Conservation (phyloP, 2,329 filamentous ascomycete genomes). For the Colletotrichum lupini region DNA sequence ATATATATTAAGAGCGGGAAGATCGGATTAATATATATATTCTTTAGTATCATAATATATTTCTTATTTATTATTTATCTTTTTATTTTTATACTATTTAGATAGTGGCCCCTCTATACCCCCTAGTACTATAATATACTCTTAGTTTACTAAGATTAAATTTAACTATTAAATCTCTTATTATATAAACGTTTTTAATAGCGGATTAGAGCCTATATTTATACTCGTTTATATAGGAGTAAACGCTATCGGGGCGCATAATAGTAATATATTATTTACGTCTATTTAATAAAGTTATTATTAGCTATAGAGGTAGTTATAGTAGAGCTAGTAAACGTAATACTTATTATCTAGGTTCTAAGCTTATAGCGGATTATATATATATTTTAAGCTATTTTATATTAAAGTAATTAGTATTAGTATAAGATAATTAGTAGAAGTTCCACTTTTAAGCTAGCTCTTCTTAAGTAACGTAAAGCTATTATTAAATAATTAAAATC, state of each 20-base stretch:
- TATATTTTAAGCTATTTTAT: not conserved
- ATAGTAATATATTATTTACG: not conserved
- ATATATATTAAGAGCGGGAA: no score
- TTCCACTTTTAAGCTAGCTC: not conserved
- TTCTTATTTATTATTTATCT: no score
- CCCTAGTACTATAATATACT: no score
- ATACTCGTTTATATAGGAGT: no score
- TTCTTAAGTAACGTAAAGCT: not conserved
- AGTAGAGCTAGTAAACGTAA: conserved; percentile 2
- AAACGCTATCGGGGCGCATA: not conserved
- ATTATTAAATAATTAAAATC: not conserved
- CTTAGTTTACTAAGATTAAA: no score
- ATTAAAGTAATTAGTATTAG: not conserved
- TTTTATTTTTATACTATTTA: rapidly evolving
- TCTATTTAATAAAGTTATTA: not conserved
- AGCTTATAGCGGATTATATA: not conserved
- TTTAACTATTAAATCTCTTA: no score
- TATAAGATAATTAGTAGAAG: not conserved
- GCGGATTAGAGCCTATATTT: rapidly evolving
- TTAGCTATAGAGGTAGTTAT: not conserved
- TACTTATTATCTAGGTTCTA: not conserved
- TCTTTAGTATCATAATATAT: no score
- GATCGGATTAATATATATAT: no score
- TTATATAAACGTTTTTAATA: no score
- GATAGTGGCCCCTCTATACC: no score